A percentile compares a stretch with the other conserved stretches of the same genome.
Evolutionary conservation across 805 yeast species (phyloP).

Genomic region (Zygotorulaspora danielsina): DNA sequence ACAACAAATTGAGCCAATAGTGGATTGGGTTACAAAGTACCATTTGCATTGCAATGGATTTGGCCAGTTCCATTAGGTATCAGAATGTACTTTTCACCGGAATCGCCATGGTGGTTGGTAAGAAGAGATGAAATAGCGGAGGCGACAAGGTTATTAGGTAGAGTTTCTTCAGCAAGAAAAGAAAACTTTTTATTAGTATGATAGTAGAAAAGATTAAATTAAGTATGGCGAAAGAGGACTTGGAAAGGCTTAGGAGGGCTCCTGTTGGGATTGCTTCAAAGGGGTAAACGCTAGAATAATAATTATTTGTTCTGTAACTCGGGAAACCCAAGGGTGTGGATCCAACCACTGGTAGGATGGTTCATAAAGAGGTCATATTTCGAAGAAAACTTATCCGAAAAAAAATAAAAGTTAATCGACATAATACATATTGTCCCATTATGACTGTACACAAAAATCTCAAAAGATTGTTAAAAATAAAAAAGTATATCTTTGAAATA

Average conservation of each 20-base stretch:
- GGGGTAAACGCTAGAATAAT: neutral
- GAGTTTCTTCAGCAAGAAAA: conserved; percentile 10
- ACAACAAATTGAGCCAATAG: conserved; percentile 19
- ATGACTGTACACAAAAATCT: no score
- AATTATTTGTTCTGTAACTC: neutral
- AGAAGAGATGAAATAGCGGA: conserved; percentile 40
- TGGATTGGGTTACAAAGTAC: conserved; percentile 46
- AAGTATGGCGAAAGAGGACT: neutral
- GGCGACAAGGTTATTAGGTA: conserved; percentile 41
- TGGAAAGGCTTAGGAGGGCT: neutral
- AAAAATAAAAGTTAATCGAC: no score
- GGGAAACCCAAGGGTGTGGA: neutral
- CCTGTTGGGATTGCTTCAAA: neutral
- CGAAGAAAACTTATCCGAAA: no score
- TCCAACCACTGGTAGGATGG: no score
- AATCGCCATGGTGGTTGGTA: conserved; percentile 55
- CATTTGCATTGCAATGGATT: conserved; percentile 58
- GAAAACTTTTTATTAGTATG: neutral
- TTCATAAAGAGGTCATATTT: no score
- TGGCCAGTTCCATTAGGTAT: conserved; percentile 50
- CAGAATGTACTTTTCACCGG: conserved; percentile 47
- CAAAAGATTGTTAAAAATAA: no score
- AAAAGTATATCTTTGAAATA: no score
- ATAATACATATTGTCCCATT: no score
- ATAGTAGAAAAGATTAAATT: neutral